Evolutionary conservation across 2,329 filamentous ascomycete species (phyloP).

Genomic region (Lasiodiplodia hormozganensis): DNA sequence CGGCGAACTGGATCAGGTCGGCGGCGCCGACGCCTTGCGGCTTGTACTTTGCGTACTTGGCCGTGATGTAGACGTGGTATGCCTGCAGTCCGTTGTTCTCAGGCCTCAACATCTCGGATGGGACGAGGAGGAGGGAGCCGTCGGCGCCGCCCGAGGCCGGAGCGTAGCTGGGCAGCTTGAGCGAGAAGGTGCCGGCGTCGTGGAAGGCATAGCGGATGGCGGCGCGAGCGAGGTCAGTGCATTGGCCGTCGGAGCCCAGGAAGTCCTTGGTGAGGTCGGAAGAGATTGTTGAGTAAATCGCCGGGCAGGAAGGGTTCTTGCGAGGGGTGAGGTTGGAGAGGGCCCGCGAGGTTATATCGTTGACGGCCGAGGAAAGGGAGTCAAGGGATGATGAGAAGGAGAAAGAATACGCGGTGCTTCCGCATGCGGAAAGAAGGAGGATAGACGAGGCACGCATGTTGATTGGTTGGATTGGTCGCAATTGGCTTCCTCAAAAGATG

Average conservation of each 20-base stretch:
- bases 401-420: neutral
- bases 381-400: neutral
- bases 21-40: conserved; percentile 57
- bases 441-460: neutral
- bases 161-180: neutral
- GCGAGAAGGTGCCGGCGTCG: conserved; percentile 34
- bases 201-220: conserved; percentile 45
- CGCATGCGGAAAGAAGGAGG: conserved; percentile 7
- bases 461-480: neutral
- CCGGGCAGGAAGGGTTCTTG: conserved; percentile 33
- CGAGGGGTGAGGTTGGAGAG: neutral
- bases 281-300: conserved; percentile 37
- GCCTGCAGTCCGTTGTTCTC: conserved; percentile 55
- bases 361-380: neutral
- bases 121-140: conserved; percentile 47
- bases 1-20: conserved; percentile 62
- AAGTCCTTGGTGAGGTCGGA: conserved; percentile 35
- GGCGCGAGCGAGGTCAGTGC: conserved; percentile 38
- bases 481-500: neutral
- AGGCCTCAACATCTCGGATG: conserved; percentile 44
- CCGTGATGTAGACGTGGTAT: conserved; percentile 42
- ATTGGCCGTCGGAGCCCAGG: conserved; percentile 32
- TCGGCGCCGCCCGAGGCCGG: conserved; percentile 46
- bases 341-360: neutral
- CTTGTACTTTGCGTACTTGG: conserved; percentile 48